These are phyloP conservation scores for Berberis vulgaris DNA, from an alignment of 164 flowering plant species.

Conservation along the genomic window DNA sequence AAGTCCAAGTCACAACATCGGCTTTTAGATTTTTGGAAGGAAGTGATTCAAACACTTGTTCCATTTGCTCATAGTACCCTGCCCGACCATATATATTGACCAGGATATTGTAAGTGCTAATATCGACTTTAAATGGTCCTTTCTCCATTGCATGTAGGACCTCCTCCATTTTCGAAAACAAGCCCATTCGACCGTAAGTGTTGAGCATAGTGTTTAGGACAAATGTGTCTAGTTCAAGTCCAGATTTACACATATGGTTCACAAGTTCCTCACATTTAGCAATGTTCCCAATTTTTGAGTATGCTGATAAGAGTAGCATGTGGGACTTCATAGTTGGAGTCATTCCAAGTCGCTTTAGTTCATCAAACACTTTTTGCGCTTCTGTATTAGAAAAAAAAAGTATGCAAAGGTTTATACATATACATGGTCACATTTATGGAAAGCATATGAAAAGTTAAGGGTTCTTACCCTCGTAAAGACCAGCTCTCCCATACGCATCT, in stretches of 20 bases:
- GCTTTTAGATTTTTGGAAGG: slow-evolving; percentile 45
- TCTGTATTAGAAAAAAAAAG: slow-evolving; percentile 24
- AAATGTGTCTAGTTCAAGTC: slow-evolving; percentile 70
- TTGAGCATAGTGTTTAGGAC: slow-evolving; percentile 76
- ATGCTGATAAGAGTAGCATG: slow-evolving; percentile 74
- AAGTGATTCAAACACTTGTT: slow-evolving; percentile 48
- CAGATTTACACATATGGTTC: slow-evolving; percentile 54
- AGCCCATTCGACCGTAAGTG: slow-evolving; percentile 65
- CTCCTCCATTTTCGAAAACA: slow-evolving; percentile 74
- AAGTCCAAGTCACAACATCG: slow-evolving; percentile 88
- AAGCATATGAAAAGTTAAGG: neutral
- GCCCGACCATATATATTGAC: slow-evolving; percentile 68
- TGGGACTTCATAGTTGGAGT: slow-evolving; percentile 89
- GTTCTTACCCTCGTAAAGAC: slow-evolving; percentile 60
- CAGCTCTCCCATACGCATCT: slow-evolving; percentile 94
- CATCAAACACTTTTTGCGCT: slow-evolving; percentile 60
- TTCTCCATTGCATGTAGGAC: slow-evolving; percentile 48
- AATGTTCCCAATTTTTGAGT: slow-evolving; percentile 49
- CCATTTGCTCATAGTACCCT: slow-evolving; percentile 65
- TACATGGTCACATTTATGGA: too few relatives aligned
- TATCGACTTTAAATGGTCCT: slow-evolving; percentile 45
- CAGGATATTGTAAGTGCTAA: slow-evolving; percentile 83
- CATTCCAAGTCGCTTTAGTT: slow-evolving; percentile 60
- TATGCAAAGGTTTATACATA: too few relatives aligned
- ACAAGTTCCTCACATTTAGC: slow-evolving; percentile 72